These are phyloP conservation scores for Solanum medicagineum DNA, from an alignment of 257 asterid species.

Conservation along the genomic window DNA sequence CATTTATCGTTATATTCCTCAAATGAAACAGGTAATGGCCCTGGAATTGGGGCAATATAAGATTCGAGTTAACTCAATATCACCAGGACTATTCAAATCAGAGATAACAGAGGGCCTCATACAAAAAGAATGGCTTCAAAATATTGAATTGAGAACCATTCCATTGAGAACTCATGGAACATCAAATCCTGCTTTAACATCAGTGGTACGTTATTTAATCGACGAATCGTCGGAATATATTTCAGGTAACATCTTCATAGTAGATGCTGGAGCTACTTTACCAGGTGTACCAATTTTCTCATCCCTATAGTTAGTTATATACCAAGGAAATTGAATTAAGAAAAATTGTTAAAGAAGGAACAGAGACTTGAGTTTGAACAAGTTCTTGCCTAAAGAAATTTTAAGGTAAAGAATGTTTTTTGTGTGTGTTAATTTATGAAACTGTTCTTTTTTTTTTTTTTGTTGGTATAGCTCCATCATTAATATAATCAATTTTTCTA, in stretches of 20 bases:
- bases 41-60: constrained; percentile 46
- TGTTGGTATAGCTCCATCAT: not conserved
- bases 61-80: constrained; percentile 65
- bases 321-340: not conserved
- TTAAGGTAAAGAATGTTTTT: not conserved
- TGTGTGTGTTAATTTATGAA: not conserved
- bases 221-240: constrained; percentile 51
- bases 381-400: not conserved
- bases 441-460: not conserved
- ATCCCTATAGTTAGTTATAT: constrained; percentile 29
- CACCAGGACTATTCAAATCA: constrained; percentile 60
- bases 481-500: too few relatives aligned
- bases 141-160: constrained; percentile 25
- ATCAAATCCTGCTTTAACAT: constrained; percentile 53
- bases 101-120: constrained; percentile 63
- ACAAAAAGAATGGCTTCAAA: constrained; percentile 45
- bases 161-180: constrained; percentile 49
- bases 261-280: constrained; percentile 51
- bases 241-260: constrained; percentile 45
- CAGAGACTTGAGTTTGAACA: not conserved
- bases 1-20: not conserved
- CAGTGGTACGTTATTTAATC: constrained; percentile 46
- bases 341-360: not conserved
- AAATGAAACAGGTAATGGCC: constrained; percentile 50
- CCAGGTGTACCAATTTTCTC: constrained; percentile 58